A percentile compares a stretch with the other conserved stretches of the same genome.
phyloP scores from a whole-genome alignment of 768 basidiomycete species.

The Amanita phalloides region DNA sequence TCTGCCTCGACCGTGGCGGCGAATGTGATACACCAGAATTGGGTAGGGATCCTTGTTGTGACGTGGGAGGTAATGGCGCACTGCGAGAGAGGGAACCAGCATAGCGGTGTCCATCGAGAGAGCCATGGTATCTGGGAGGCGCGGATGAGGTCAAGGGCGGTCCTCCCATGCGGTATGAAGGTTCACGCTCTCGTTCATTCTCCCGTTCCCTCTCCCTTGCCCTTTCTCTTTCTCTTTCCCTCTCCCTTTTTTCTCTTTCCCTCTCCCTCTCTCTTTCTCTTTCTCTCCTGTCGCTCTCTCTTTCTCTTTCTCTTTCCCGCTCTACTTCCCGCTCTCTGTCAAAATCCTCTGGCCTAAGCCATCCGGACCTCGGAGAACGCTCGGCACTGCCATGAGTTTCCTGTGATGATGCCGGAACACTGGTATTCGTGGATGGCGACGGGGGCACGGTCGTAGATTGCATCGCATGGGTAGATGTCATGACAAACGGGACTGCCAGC shows the following conservation, averaged over 20 bases:
- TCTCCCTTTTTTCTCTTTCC: neutral
- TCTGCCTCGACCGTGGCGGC: conserved; percentile 4
- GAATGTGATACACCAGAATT: neutral
- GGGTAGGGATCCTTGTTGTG: neutral
- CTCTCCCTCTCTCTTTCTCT: conserved; percentile 1
- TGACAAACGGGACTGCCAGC: conserved; percentile 41
- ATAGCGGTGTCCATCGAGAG: conserved; percentile 27
- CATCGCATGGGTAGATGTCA: conserved; percentile 35
- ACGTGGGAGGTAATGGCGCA: conserved; percentile 4
- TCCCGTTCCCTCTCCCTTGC: conserved; percentile 1
- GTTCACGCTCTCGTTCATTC: conserved; percentile 7
- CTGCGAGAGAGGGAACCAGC: conserved; percentile 11
- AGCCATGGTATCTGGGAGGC: conserved; percentile 17
- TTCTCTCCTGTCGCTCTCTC: conserved; percentile 10
- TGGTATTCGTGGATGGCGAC: conserved; percentile 3
- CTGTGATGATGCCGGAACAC: conserved; percentile 7
- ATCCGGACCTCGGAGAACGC: conserved; percentile 22
- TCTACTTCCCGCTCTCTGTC: conserved; percentile 14
- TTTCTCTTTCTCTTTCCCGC: neutral
- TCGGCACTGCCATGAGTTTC: conserved; percentile 14
- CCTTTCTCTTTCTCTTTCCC: conserved; percentile 8
- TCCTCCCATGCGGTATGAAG: conserved; percentile 18
- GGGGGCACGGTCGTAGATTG: conserved; percentile 7
- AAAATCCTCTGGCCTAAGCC: conserved; percentile 18
- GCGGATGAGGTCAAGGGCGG: conserved; percentile 17